Conservation (phyloP, 768 basidiomycete genomes). For the Boletellus sp. region DNA sequence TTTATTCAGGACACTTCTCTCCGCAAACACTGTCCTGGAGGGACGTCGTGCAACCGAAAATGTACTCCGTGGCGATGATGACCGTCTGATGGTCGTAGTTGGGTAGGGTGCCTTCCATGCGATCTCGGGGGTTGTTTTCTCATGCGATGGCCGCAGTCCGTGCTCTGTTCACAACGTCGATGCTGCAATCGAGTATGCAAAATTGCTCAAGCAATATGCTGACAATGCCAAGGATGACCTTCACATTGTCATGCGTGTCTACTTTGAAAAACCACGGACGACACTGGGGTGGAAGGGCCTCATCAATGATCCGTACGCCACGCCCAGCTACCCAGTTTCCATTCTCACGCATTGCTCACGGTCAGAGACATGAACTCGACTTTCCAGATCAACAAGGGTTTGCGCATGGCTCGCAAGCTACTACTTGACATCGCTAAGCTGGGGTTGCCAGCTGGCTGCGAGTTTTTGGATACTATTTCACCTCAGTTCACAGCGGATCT, state of each 20-base stretch:
- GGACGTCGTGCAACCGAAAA: constrained; percentile 77
- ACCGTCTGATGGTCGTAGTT: constrained; percentile 88
- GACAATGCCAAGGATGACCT: constrained; percentile 79
- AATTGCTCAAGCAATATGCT: constrained; percentile 73
- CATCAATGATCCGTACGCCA: constrained; percentile 82
- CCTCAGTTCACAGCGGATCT: constrained; percentile 93
- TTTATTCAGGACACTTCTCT: constrained; percentile 58
- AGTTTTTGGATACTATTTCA: constrained; percentile 80
- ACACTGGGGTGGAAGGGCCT: constrained; percentile 99
- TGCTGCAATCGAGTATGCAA: constrained; percentile 85
- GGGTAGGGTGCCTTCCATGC: constrained; percentile 48
- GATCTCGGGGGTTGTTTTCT: constrained; percentile 2
- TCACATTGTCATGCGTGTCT: constrained; percentile 95
- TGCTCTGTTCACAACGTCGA: constrained; percentile 93
- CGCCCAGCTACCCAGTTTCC: not conserved
- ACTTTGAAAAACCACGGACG: constrained; percentile 96
- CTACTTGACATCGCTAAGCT: constrained; percentile 87
- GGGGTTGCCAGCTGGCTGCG: constrained; percentile 93
- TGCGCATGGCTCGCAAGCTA: constrained; percentile 81
- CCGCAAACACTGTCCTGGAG: constrained; percentile 86
- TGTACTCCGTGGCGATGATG: constrained; percentile 82
- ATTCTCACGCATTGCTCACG: not conserved
- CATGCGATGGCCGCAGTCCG: constrained; percentile 47
- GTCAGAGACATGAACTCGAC: constrained; percentile 72
- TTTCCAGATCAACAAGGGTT: constrained; percentile 96